phyloP scores from a whole-genome alignment of 129 eudicot species.

The Artemisia tridentata region DNA sequence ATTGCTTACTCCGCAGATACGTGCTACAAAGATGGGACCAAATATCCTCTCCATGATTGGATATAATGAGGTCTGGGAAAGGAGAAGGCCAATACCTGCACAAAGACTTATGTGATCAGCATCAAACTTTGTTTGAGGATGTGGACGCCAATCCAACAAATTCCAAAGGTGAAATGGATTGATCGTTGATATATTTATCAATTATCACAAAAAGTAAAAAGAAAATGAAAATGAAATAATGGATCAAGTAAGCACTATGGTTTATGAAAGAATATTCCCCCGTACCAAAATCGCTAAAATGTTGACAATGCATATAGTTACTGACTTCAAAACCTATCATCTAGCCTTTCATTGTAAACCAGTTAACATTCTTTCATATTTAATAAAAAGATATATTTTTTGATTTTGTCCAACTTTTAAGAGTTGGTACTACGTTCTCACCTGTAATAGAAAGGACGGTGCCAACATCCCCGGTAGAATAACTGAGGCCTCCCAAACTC shows the following conservation, averaged over 20 bases:
- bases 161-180: neutral
- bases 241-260: too few relatives aligned
- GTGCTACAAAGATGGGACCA: slow-evolving; percentile 59
- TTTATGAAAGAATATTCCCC: neutral
- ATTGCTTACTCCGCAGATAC: slow-evolving; percentile 71
- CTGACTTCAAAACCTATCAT: too few relatives aligned
- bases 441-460: slow-evolving; percentile 68
- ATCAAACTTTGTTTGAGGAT: neutral
- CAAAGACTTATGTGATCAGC: neutral
- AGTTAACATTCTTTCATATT: too few relatives aligned
- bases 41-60: slow-evolving; percentile 50
- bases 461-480: slow-evolving; percentile 76
- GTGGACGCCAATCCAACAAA: neutral
- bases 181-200: neutral
- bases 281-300: too few relatives aligned
- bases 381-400: too few relatives aligned
- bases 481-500: slow-evolving; percentile 70
- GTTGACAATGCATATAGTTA: too few relatives aligned
- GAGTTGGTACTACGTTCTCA: slow-evolving; percentile 15
- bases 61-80: slow-evolving; percentile 62
- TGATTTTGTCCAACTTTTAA: neutral
- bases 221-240: neutral
- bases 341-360: too few relatives aligned
- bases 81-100: slow-evolving; percentile 70
- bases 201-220: neutral